Evolutionary conservation across 1,284 basidiomycete species (phyloP).

Genomic region (Cryptococcus neoformans): DNA sequence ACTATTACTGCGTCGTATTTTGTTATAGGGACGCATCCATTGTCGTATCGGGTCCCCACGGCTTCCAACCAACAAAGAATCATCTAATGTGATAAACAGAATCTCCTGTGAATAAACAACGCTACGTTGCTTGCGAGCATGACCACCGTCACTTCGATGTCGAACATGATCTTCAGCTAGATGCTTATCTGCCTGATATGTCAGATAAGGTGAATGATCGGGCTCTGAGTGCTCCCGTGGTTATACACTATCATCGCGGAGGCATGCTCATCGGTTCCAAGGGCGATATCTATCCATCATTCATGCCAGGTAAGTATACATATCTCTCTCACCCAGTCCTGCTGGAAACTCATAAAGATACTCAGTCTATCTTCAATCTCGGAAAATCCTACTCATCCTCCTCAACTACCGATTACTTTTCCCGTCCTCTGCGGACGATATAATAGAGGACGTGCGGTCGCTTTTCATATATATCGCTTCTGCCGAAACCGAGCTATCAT

Average conservation of each 20-base stretch:
- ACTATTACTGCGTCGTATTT: too few species aligned
- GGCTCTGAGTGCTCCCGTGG: not conserved
- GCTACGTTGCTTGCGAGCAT: not conserved
- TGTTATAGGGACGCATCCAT: too few species aligned
- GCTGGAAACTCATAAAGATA: not conserved
- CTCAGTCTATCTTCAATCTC: not conserved
- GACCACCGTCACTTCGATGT: not conserved
- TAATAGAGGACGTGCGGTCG: conserved; percentile 5
- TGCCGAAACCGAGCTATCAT: not conserved
- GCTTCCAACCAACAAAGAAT: too few species aligned
- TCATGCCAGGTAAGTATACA: not conserved
- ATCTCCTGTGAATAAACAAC: too few species aligned
- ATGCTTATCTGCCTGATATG: not conserved
- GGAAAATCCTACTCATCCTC: conserved; percentile 6
- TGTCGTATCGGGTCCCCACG: too few species aligned
- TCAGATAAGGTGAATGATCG: too few species aligned
- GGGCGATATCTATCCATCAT: not conserved
- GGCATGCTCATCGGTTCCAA: not conserved
- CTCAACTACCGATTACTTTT: conserved; percentile 12
- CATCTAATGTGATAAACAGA: too few species aligned
- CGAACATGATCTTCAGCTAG: not conserved
- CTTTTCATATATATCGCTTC: conserved; percentile 11
- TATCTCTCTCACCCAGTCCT: not conserved
- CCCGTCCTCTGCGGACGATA: conserved; percentile 6
- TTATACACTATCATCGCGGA: not conserved